Percentiles rank a stretch among this genome's conserved stretches.
Conservation (phyloP, 345 rosid species). For the Isatis tinctoria region DNA sequence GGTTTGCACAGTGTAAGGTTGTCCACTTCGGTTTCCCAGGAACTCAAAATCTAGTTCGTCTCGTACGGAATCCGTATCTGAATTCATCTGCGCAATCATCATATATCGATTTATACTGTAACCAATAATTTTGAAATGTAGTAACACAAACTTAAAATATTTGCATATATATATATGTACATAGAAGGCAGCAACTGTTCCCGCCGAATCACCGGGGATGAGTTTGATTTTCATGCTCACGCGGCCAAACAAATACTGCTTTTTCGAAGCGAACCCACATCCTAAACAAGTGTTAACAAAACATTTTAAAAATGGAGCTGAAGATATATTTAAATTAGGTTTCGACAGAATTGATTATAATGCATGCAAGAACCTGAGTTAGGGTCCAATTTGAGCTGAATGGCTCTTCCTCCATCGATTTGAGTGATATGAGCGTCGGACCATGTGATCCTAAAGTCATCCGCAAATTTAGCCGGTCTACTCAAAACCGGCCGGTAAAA, state of each 20-base stretch:
- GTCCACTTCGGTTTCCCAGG: constrained; percentile 36
- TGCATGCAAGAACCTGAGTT: constrained; percentile 50
- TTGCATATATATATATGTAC: neutral
- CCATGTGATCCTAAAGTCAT: constrained; percentile 79
- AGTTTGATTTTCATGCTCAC: constrained; percentile 95
- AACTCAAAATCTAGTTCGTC: constrained; percentile 36
- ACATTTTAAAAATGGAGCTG: neutral
- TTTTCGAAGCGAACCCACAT: constrained; percentile 86
- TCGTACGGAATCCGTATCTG: constrained; percentile 28
- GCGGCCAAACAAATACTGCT: constrained; percentile 64
- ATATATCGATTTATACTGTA: neutral
- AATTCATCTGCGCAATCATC: constrained; percentile 28
- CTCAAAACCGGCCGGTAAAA: constrained; percentile 33
- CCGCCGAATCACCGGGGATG: constrained; percentile 56
- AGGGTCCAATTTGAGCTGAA: constrained; percentile 78
- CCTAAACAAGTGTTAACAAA: constrained; percentile 40
- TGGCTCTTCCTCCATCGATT: constrained; percentile 69
- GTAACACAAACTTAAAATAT: neutral
- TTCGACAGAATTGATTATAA: neutral
- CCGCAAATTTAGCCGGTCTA: constrained; percentile 58
- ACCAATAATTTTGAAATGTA: neutral
- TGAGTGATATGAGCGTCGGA: constrained; percentile 67
- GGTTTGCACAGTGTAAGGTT: constrained; percentile 35
- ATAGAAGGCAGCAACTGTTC: constrained; percentile 35
- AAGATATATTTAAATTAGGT: neutral